Evolutionary conservation across 345 rosid species (phyloP).

Genomic region (Viola odorata): DNA sequence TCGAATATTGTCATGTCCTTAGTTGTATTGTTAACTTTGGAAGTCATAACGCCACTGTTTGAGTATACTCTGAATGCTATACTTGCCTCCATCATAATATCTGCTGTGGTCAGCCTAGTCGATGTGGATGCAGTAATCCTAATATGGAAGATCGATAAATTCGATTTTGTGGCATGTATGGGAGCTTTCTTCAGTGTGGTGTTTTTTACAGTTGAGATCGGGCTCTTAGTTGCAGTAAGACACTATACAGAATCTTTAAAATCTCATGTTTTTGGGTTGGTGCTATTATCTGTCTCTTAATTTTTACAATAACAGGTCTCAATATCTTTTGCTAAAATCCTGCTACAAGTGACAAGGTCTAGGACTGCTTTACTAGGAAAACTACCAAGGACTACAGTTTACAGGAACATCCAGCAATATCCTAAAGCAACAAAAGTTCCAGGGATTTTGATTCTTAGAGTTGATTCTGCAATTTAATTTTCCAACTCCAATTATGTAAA

Average conservation of each 20-base stretch:
- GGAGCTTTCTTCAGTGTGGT: constrained; percentile 95
- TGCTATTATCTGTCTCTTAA: not conserved
- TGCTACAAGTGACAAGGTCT: constrained; percentile 89
- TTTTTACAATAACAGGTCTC: constrained; percentile 43
- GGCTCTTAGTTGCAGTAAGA: constrained; percentile 82
- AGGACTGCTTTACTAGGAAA: constrained; percentile 84
- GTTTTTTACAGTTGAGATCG: constrained; percentile 73
- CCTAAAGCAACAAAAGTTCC: constrained; percentile 82
- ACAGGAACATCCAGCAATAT: constrained; percentile 79
- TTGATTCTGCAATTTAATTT: constrained; percentile 95
- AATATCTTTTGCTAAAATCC: constrained; percentile 87
- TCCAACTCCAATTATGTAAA: constrained; percentile 89
- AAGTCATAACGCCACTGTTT: constrained; percentile 80
- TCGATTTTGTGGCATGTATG: constrained; percentile 84
- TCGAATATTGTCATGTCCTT: constrained; percentile 85
- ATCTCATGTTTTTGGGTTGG: not conserved
- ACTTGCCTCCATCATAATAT: constrained; percentile 80
- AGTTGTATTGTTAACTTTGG: constrained; percentile 67
- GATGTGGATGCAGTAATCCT: constrained; percentile 61
- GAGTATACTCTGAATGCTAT: constrained; percentile 93
- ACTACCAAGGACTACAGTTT: constrained; percentile 69
- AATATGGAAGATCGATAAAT: constrained; percentile 84
- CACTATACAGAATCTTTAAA: not conserved
- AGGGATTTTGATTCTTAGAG: constrained; percentile 68
- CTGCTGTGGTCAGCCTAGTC: constrained; percentile 68